Percentiles rank a stretch among this genome's conserved stretches.
phyloP scores from a whole-genome alignment of 768 basidiomycete genomes.

The Xerocomus potaroensis region DNA sequence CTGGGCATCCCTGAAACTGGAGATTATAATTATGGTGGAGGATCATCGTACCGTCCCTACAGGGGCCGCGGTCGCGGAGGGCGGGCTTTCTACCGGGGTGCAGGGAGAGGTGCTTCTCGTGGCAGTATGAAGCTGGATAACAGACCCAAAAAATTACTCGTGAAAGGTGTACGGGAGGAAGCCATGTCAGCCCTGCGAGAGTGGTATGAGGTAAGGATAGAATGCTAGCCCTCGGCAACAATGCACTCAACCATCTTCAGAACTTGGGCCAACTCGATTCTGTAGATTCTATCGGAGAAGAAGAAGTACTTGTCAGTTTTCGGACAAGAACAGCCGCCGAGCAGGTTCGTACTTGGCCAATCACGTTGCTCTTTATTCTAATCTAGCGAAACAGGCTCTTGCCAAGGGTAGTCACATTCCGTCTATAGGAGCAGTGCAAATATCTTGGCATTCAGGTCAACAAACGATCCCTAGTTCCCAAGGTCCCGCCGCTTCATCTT shows the following conservation, averaged over 20 bases:
- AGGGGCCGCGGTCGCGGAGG: constrained; percentile 63
- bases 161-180: constrained; percentile 63
- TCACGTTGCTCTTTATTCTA: constrained; percentile 1
- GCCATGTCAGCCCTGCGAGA: constrained; percentile 60
- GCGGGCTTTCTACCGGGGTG: constrained; percentile 54
- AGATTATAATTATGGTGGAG: constrained; percentile 32
- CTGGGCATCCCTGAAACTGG: constrained; percentile 58
- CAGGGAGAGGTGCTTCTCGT: constrained; percentile 62
- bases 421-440: constrained; percentile 56
- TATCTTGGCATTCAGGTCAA: constrained; percentile 58
- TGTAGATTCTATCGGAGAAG: constrained; percentile 49
- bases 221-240: neutral
- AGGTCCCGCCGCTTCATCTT: constrained; percentile 17
- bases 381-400: constrained; percentile 49
- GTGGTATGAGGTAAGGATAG: constrained; percentile 70
- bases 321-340: constrained; percentile 70
- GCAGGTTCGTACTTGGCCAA: constrained; percentile 46
- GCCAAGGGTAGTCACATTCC: constrained; percentile 69
- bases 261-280: constrained; percentile 68
- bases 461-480: constrained; percentile 19
- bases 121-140: constrained; percentile 88
- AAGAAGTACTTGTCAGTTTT: constrained; percentile 65
- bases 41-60: constrained; percentile 59
- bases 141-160: constrained; percentile 72
- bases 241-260: constrained; percentile 32